Evolutionary conservation across 768 basidiomycete genomes (phyloP).

Genomic region (Cyathus striatus): DNA sequence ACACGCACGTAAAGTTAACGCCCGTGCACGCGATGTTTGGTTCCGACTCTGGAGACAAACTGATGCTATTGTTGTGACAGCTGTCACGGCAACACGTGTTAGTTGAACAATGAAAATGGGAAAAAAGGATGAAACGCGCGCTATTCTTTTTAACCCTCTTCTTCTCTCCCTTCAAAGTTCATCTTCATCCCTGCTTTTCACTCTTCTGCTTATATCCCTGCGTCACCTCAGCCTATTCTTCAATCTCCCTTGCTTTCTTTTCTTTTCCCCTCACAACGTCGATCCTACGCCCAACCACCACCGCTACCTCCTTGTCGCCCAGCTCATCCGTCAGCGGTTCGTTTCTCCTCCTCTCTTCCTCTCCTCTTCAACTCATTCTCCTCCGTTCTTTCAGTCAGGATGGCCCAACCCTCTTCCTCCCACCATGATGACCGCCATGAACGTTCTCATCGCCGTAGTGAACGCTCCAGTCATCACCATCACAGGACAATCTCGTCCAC

Average conservation of each 20-base stretch:
- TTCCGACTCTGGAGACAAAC: too few relatives aligned
- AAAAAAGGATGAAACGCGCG: conserved; percentile 21
- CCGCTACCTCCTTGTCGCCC: conserved; percentile 76
- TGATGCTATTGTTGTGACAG: too few relatives aligned
- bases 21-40: too few relatives aligned
- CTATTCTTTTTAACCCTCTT: conserved; percentile 21
- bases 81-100: conserved; percentile 40
- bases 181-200: too few relatives aligned
- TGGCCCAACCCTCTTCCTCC: conserved; percentile 85
- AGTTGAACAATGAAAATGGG: conserved; percentile 43
- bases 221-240: conserved; percentile 16
- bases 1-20: too few relatives aligned
- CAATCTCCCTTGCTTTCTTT: conserved; percentile 15
- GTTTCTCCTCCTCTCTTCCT: conserved; percentile 10
- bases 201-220: conserved; percentile 12
- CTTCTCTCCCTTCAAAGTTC: conserved; percentile 12
- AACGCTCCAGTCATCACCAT: conserved; percentile 67
- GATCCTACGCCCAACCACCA: conserved; percentile 46
- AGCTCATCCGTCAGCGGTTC: conserved; percentile 48
- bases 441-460: conserved; percentile 45
- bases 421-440: conserved; percentile 63
- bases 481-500: conserved; percentile 87
- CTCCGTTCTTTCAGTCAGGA: conserved; percentile 56
- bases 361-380: conserved; percentile 4
- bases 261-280: conserved; percentile 54